Percentiles rank a stretch among this genome's conserved stretches.
These are phyloP conservation scores for Carex littledalei DNA, from an alignment of 176 grass and related monocot genomes.

Conservation along the genomic window DNA sequence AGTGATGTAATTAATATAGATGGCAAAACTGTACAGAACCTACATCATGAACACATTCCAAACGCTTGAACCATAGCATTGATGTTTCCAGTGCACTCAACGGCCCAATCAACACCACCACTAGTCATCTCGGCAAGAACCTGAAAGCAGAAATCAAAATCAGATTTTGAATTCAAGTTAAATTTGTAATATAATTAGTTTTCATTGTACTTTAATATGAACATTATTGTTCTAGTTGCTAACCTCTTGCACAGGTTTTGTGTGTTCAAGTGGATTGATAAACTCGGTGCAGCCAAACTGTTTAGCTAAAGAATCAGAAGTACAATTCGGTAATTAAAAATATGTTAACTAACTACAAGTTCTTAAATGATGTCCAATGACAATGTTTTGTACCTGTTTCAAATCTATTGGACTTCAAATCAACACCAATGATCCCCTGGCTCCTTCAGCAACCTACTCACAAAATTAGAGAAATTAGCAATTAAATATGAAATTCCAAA, in stretches of 20 bases:
- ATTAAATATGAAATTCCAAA: background rate
- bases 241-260: conserved; percentile 74
- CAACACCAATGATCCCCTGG: conserved; percentile 74
- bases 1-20: background rate
- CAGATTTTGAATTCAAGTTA: background rate
- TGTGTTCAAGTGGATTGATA: conserved; percentile 64
- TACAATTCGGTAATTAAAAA: background rate
- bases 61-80: conserved; percentile 80
- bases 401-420: conserved; percentile 60
- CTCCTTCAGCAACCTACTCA: conserved; percentile 77
- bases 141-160: conserved; percentile 14
- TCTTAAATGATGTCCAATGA: too few species aligned
- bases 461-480: background rate
- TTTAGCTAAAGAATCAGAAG: conserved; percentile 40
- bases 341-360: too few species aligned
- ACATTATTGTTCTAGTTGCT: background rate
- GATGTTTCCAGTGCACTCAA: conserved; percentile 79
- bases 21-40: background rate
- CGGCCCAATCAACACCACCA: conserved; percentile 59
- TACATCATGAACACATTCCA: conserved; percentile 81
- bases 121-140: conserved; percentile 84
- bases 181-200: background rate
- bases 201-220: background rate
- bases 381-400: conserved; percentile 39
- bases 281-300: conserved; percentile 85